These are phyloP conservation scores for Dysphania ambrosioides DNA, from an alignment of 148 eudicot genomes.

Conservation along the genomic window DNA sequence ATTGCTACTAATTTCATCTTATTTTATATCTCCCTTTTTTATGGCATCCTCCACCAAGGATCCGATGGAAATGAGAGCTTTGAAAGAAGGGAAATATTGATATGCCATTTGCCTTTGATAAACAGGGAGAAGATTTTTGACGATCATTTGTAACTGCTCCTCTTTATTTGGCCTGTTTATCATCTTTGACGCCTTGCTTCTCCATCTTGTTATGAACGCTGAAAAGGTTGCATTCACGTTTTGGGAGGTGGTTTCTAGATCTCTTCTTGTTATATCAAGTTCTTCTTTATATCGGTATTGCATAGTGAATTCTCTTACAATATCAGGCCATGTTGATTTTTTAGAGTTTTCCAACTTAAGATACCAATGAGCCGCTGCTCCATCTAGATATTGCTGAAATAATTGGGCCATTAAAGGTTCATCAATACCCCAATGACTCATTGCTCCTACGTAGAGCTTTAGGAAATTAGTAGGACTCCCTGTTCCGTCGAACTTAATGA, in stretches of 20 bases:
- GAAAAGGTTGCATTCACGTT: neutral
- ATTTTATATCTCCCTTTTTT: neutral
- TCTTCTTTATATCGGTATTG: too few species aligned
- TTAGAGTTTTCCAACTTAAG: neutral
- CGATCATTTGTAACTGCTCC: neutral
- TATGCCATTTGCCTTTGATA: neutral
- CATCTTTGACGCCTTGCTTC: neutral
- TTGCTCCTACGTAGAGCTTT: neutral
- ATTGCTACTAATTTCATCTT: too few species aligned
- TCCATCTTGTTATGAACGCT: neutral
- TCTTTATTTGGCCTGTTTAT: neutral
- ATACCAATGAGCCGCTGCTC: neutral
- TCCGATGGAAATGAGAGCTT: neutral
- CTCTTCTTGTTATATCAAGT: neutral
- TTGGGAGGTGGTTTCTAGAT: neutral
- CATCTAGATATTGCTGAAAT: constrained; percentile 4
- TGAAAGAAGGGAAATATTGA: neutral
- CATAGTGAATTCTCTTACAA: too few species aligned
- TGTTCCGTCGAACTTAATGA: neutral
- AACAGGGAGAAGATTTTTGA: neutral
- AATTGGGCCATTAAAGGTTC: neutral
- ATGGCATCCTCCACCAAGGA: neutral
- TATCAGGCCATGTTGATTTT: neutral
- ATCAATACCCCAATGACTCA: neutral
- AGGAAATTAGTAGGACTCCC: neutral